Base-by-base conservation (phyloP, 345 rosid species). In the Gossypium bickii region DNA sequence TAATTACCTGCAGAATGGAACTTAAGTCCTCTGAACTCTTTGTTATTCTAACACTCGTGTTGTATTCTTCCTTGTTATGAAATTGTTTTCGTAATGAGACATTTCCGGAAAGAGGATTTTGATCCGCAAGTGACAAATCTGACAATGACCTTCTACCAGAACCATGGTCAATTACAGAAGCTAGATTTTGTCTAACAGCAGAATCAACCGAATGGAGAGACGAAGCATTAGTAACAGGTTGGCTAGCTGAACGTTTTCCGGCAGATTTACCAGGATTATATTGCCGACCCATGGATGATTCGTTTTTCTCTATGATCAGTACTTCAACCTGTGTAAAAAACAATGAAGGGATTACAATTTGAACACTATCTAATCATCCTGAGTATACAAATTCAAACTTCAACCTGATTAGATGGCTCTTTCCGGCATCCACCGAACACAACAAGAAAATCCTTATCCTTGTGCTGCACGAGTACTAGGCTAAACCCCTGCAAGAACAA, bases 331-430 rank as follows among this genome's bases (percentile, higher is more conserved):
- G 83, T 93, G 82, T 49, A 59, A 70, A 24, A 5, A 63, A 69
- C 38, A 64, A 47, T 43, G 2, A 65, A 73, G 51, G 49, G 55
- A 73, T 48, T 61, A 29, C 25, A 58, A 20, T 70, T 41, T 24
- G 43, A 41, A 52, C 2, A 63, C 74, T 56, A 70, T 45, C 61
- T 57, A 72, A 58, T 38, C 66, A 27, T 43, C 5, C 38, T 9
- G 64, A 74, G 51, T 25, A 53, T 70, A 73, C 22, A 22, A 48
- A 67, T 52, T 64, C 73, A 78, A 67, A 53, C 78, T 62, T 77
- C 17, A 61, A 95, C 99, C 99, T 95, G 98, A 83, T 93, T 89
- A n/a, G 94, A 90, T 44, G 89, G 91, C 80, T 95, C 98, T 79
- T 93, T 95, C 80, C 78, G 89, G 41, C 77, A 80, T 70, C 99